Percentiles rank a stretch among this genome's conserved stretches.
These are phyloP conservation scores for Geosmithia flava DNA, from an alignment of 2,329 filamentous ascomycete species.

Conservation along the genomic window DNA sequence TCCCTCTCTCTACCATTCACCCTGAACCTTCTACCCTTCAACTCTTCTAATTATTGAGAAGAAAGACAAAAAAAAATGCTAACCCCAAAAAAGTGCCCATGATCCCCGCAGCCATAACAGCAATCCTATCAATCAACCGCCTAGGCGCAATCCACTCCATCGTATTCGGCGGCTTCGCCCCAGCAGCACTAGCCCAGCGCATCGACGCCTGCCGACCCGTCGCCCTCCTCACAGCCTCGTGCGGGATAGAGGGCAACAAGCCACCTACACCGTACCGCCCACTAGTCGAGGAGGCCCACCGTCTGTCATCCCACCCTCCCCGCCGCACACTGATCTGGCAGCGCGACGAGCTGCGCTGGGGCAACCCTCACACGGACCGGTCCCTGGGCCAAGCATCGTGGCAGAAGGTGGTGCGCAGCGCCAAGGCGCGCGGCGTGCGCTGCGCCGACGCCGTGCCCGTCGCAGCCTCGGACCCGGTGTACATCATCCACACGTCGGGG, in stretches of 20 bases:
- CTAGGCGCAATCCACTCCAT: conserved; percentile 83
- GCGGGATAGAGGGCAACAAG: conserved; percentile 80
- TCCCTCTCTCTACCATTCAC: background rate
- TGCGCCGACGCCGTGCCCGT: conserved; percentile 63
- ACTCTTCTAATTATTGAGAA: too few relatives aligned
- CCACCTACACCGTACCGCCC: conserved; percentile 66
- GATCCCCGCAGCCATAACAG: conserved; percentile 82
- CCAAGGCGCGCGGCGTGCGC: conserved; percentile 50
- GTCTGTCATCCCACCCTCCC: conserved; percentile 58
- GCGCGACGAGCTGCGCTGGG: conserved; percentile 64
- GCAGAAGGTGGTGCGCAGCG: conserved; percentile 64
- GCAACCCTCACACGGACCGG: conserved; percentile 42
- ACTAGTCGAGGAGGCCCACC: conserved; percentile 63
- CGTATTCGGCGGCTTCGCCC: conserved; percentile 86
- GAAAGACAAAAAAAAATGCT: too few relatives aligned
- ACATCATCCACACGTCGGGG: conserved; percentile 81
- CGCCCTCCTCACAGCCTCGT: conserved; percentile 76
- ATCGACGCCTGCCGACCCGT: conserved; percentile 72
- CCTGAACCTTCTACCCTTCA: too few relatives aligned
- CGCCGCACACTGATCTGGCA: conserved; percentile 71
- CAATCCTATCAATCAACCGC: conserved; percentile 68
- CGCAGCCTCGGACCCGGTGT: conserved; percentile 65
- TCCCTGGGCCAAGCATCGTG: conserved; percentile 63
- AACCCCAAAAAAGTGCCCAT: conserved; percentile 69
- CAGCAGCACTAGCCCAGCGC: conserved; percentile 69